Percentiles rank a stretch among this genome's conserved stretches.
phyloP scores from a whole-genome alignment of 768 basidiomycete genomes.

The Suillus alpinus region DNA sequence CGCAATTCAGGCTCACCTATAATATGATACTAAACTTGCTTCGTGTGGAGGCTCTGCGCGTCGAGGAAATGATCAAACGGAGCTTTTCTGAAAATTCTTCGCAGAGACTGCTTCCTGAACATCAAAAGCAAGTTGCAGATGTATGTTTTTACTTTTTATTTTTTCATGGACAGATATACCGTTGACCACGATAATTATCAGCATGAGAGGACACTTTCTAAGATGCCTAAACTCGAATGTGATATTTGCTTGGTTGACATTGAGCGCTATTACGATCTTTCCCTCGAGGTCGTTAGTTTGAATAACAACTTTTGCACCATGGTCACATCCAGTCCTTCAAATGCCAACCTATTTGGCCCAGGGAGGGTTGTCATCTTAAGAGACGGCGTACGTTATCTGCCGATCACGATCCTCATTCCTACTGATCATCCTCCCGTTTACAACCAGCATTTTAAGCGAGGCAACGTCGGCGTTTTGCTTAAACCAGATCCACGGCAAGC shows the following conservation, averaged over 20 bases:
- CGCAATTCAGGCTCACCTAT: constrained; percentile 96
- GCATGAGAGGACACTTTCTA: constrained; percentile 69
- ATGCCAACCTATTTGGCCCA: constrained; percentile 59
- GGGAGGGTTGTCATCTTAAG: constrained; percentile 85
- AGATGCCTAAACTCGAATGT: constrained; percentile 66
- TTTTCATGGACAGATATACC: background rate
- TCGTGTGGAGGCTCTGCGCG: constrained; percentile 90
- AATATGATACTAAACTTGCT: constrained; percentile 99
- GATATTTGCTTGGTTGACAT: constrained; percentile 71
- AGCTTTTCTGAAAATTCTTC: constrained; percentile 98
- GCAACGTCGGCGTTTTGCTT: constrained; percentile 70
- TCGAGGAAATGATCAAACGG: constrained; percentile 99
- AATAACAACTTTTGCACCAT: constrained; percentile 64
- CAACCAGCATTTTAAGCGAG: constrained; percentile 68
- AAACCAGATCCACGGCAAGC: constrained; percentile 55
- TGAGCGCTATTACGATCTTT: constrained; percentile 70
- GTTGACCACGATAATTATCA: constrained; percentile 29
- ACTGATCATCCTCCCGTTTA: background rate
- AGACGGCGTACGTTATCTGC: constrained; percentile 59
- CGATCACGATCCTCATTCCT: background rate
- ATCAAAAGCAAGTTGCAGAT: constrained; percentile 84
- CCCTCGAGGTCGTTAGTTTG: constrained; percentile 53
- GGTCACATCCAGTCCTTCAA: constrained; percentile 58
- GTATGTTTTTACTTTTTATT: constrained; percentile 39
- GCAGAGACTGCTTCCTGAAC: constrained; percentile 87